A percentile compares a stretch with the other conserved stretches of the same genome.
These are phyloP conservation scores for Eucalyptus curtisii DNA, from an alignment of 345 rosid genomes.

Conservation along the genomic window DNA sequence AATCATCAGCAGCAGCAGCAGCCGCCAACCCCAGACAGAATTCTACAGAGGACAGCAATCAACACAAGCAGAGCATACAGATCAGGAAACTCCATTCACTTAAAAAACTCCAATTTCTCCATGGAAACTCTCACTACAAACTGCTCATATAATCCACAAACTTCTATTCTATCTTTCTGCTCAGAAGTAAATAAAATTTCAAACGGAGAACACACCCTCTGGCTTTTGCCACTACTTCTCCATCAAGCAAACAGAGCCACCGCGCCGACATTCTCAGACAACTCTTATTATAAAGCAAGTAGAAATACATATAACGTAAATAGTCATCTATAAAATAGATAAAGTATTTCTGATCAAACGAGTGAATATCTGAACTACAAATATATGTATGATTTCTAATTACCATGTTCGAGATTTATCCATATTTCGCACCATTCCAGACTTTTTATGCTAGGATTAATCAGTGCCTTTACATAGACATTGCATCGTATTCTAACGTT, in stretches of 20 bases:
- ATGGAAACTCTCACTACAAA: background rate
- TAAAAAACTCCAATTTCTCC: background rate
- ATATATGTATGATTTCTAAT: no score
- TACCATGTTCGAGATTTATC: no score
- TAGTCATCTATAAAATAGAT: no score
- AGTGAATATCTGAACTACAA: no score
- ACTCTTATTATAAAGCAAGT: no score
- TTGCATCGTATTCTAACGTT: background rate
- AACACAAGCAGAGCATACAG: background rate
- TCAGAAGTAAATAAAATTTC: background rate
- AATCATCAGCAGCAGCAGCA: constrained; percentile 6
- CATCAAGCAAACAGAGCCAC: background rate
- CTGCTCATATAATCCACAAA: background rate
- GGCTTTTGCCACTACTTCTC: background rate
- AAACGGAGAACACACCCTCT: background rate
- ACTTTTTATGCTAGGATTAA: background rate
- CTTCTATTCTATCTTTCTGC: background rate
- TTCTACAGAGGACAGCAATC: background rate
- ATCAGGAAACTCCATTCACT: background rate
- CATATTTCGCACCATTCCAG: no score
- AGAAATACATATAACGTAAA: no score
- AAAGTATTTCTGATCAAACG: no score
- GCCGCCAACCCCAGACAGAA: constrained; percentile 9
- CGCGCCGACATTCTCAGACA: background rate
- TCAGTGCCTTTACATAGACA: background rate